Percentiles rank a stretch among this genome's conserved stretches.
Evolutionary conservation across 306 rosid species (phyloP).

Genomic region (Gastrolobium villosum): DNA sequence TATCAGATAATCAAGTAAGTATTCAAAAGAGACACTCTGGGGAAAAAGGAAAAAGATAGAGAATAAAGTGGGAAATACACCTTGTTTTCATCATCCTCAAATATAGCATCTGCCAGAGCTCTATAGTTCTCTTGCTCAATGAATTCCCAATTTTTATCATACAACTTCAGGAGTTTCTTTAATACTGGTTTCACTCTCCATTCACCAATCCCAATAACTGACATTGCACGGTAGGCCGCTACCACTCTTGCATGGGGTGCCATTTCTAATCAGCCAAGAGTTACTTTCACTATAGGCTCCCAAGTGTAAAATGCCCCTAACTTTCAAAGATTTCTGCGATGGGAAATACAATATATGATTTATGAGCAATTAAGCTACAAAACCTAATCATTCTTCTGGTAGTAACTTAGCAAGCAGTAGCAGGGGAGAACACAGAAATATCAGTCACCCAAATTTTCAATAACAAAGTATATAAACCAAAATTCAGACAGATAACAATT

Average conservation of each 20-base stretch:
- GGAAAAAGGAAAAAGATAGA: constrained; percentile 1
- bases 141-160: constrained; percentile 88
- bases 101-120: constrained; percentile 88
- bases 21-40: background rate
- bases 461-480: constrained; percentile 12
- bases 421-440: background rate
- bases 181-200: constrained; percentile 76
- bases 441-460: background rate
- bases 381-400: constrained; percentile 17
- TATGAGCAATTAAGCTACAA: constrained; percentile 26
- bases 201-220: constrained; percentile 67
- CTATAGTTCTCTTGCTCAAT: constrained; percentile 91
- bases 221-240: constrained; percentile 81
- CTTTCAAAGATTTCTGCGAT: constrained; percentile 41
- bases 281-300: constrained; percentile 40
- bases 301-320: constrained; percentile 42
- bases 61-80: constrained; percentile 49
- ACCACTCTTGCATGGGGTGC: constrained; percentile 63
- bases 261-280: constrained; percentile 60
- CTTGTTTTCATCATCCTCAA: constrained; percentile 74
- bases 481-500: background rate
- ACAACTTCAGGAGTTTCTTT: constrained; percentile 76
- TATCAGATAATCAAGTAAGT: constrained; percentile 35
- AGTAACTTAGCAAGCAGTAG: background rate
- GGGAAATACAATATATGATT: constrained; percentile 22